These are phyloP conservation scores for Xylaria telfairii DNA, from an alignment of 495 filamentous ascomycete genomes.

Conservation along the genomic window DNA sequence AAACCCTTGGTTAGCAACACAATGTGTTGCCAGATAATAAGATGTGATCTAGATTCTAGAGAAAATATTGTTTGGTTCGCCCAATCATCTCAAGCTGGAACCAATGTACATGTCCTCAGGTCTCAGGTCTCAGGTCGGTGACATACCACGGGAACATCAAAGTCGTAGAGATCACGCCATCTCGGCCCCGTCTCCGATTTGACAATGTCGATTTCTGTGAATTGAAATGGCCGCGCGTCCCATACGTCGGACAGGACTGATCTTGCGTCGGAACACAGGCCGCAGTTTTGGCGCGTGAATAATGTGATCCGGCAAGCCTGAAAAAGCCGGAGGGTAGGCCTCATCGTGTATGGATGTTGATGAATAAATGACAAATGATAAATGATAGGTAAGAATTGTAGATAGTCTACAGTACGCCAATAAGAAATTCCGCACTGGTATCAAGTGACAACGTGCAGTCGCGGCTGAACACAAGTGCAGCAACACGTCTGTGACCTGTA, in stretches of 20 bases:
- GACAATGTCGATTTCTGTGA: slow-evolving; percentile 82
- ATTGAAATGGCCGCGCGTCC: slow-evolving; percentile 72
- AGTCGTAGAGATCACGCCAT: slow-evolving; percentile 86
- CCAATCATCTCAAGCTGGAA: neutral
- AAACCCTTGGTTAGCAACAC: neutral
- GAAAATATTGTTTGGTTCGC: neutral
- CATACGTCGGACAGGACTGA: slow-evolving; percentile 71
- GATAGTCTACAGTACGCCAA: neutral
- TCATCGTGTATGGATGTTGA: slow-evolving; percentile 41
- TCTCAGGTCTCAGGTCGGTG: neutral
- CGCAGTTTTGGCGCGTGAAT: slow-evolving; percentile 81
- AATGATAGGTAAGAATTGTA: neutral
- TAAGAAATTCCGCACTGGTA: neutral
- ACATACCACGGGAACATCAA: slow-evolving; percentile 84
- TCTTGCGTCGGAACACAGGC: slow-evolving; percentile 79
- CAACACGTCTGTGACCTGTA: neutral
- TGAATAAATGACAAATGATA: too few relatives aligned
- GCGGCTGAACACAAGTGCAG: neutral
- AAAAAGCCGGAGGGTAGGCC: slow-evolving; percentile 48
- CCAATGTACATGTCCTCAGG: too few relatives aligned
- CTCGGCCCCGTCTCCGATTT: slow-evolving; percentile 57
- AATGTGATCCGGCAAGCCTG: slow-evolving; percentile 75
- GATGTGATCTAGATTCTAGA: neutral
- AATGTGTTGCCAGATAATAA: neutral
- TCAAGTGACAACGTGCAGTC: slow-evolving; percentile 3